Evolutionary conservation across 2,329 filamentous ascomycete species (phyloP).

Genomic region (Penicillium sp.): DNA sequence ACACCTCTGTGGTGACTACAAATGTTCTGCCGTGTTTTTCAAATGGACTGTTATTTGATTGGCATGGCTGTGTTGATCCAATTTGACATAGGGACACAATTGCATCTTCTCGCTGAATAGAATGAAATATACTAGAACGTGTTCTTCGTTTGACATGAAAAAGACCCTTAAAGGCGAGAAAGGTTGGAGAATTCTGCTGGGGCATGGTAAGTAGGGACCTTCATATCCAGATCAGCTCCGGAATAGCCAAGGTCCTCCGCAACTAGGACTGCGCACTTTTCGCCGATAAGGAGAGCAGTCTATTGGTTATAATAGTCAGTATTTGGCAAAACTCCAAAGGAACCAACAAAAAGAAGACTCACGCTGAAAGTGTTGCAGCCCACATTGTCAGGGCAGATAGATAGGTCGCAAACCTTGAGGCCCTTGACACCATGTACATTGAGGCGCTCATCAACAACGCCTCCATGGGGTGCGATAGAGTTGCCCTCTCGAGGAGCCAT

Average conservation of each 20-base stretch:
- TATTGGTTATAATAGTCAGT: conserved; percentile 31
- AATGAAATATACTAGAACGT: neutral
- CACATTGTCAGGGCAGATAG: conserved; percentile 76
- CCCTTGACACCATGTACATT: conserved; percentile 76
- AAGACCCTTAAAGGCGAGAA: conserved; percentile 24
- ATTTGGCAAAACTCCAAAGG: neutral
- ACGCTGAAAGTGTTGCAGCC: conserved; percentile 62
- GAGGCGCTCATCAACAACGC: conserved; percentile 72
- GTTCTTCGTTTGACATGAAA: neutral
- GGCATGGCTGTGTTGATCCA: neutral
- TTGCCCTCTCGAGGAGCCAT: conserved; percentile 76
- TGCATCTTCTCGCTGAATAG: neutral
- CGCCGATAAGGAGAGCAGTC: conserved; percentile 71
- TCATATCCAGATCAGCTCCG: conserved; percentile 73
- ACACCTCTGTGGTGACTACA: too few species aligned
- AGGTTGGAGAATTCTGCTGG: conserved; percentile 40
- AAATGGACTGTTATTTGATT: too few species aligned
- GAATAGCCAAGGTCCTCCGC: conserved; percentile 74
- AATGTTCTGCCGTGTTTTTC: too few species aligned
- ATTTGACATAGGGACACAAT: too few species aligned
- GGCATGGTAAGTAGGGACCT: conserved; percentile 63
- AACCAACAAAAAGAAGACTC: conserved; percentile 12
- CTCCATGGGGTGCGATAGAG: conserved; percentile 71
- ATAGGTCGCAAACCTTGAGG: conserved; percentile 73
- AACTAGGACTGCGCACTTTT: conserved; percentile 68